Conservation (phyloP, 805 yeast genomes). For the Teunomyces atbi region DNA sequence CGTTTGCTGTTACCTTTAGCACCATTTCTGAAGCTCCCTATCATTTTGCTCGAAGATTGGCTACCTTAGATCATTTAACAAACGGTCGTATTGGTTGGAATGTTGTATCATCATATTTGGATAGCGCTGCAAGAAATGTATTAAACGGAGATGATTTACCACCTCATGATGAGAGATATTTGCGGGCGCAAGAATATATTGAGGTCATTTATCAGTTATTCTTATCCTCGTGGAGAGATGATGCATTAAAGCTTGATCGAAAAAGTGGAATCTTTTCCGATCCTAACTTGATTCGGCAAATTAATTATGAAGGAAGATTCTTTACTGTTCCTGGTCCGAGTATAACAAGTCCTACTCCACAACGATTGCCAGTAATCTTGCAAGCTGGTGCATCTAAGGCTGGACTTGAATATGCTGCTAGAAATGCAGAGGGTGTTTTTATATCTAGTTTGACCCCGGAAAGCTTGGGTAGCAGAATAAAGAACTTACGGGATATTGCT, state of each 20-base stretch:
- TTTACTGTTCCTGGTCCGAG: slow-evolving; percentile 5
- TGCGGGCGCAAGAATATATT: slow-evolving; percentile 3
- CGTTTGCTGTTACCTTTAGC: slow-evolving; percentile 6
- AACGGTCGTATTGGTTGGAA: slow-evolving; percentile 6
- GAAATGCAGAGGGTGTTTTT: slow-evolving; percentile 4
- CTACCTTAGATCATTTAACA: slow-evolving; percentile 6
- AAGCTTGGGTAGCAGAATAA: neutral
- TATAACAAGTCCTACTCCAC: slow-evolving; percentile 5
- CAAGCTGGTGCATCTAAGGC: slow-evolving; percentile 5
- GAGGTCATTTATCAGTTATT: slow-evolving; percentile 4
- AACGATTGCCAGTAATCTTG: slow-evolving; percentile 6
- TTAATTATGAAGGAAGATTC: slow-evolving; percentile 4
- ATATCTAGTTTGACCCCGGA: slow-evolving; percentile 1
- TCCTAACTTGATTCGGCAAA: slow-evolving; percentile 3
- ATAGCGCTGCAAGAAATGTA: slow-evolving; percentile 5
- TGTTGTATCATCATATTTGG: slow-evolving; percentile 4
- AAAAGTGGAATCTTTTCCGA: neutral
- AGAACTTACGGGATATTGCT: slow-evolving; percentile 1
- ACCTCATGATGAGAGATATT: slow-evolving; percentile 5
- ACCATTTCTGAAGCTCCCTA: slow-evolving; percentile 6
- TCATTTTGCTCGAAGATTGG: slow-evolving; percentile 6
- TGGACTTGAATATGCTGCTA: slow-evolving; percentile 5
- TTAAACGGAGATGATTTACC: slow-evolving; percentile 3
- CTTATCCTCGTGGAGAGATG: slow-evolving; percentile 6
- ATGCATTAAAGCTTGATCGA: slow-evolving; percentile 3